Conservation (phyloP, 2,329 filamentous ascomycete genomes). For the Xylariaceae sp. region DNA sequence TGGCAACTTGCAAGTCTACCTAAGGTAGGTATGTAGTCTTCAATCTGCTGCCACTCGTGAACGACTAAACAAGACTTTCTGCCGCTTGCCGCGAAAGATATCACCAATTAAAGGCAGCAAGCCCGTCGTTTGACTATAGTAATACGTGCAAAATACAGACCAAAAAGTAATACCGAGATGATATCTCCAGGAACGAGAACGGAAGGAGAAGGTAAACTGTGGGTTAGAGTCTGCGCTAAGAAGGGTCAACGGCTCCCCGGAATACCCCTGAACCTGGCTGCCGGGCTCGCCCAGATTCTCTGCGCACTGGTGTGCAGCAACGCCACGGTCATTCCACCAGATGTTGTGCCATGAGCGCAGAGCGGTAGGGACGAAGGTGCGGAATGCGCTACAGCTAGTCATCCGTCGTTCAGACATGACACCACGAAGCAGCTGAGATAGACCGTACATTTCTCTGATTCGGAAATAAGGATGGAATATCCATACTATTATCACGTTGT, state of each 20-base stretch:
- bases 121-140: background rate
- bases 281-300: slow-evolving; percentile 7
- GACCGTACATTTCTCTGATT: too few relatives aligned
- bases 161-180: too few relatives aligned
- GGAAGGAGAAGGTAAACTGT: background rate
- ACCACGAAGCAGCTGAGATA: too few relatives aligned
- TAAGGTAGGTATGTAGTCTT: too few relatives aligned
- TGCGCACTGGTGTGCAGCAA: background rate
- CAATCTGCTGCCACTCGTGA: too few relatives aligned
- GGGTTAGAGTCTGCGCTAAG: background rate
- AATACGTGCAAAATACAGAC: background rate
- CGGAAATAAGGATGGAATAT: too few relatives aligned
- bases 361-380: too few relatives aligned
- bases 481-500: too few relatives aligned
- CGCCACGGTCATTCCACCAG: background rate
- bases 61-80: background rate
- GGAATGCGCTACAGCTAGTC: too few relatives aligned
- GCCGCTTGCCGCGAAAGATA: background rate
- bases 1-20: too few relatives aligned
- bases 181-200: background rate
- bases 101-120: background rate
- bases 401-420: too few relatives aligned
- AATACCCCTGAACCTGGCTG: slow-evolving; percentile 16
- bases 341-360: too few relatives aligned
- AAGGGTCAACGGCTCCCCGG: background rate